These are phyloP conservation scores for Globisporangium megalacanthum DNA, from an alignment of 352 stramenopile genomes.

Conservation along the genomic window DNA sequence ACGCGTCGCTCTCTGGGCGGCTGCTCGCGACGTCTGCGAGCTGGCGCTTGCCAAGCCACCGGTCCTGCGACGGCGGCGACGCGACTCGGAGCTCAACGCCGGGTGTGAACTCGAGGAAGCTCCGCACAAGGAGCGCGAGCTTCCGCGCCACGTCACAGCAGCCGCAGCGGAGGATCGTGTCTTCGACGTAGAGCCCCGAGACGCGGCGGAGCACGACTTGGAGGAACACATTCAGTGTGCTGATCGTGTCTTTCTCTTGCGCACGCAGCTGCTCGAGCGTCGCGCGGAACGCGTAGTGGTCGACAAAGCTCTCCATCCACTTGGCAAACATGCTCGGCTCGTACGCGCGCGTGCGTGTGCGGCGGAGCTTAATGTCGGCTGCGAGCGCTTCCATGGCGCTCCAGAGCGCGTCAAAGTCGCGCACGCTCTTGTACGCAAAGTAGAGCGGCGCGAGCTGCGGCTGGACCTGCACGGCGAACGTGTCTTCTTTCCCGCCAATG, in stretches of 20 bases:
- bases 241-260: conserved; percentile 70
- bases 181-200: conserved; percentile 51
- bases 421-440: conserved; percentile 81
- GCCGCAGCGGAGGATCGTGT: conserved; percentile 42
- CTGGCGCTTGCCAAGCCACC: conserved; percentile 42
- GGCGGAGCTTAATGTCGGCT: conserved; percentile 39
- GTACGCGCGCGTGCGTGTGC: conserved; percentile 19
- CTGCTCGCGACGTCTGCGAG: conserved; percentile 49
- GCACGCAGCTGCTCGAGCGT: conserved; percentile 49
- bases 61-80: conserved; percentile 9
- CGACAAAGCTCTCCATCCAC: conserved; percentile 71
- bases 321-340: conserved; percentile 48
- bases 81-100: conserved; percentile 2
- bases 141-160: conserved; percentile 45
- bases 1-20: conserved; percentile 14
- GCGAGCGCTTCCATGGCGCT: conserved; percentile 47
- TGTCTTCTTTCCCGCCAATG: conserved; percentile 75
- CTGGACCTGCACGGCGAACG: conserved; percentile 64
- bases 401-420: conserved; percentile 72
- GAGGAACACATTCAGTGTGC: conserved; percentile 67
- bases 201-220: conserved; percentile 64
- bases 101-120: conserved; percentile 54
- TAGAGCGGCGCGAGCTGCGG: conserved; percentile 36
- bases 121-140: conserved; percentile 52
- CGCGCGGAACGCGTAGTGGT: conserved; percentile 67